Conservation (phyloP, 169 alveolate species). For the Theileria orientalis region DNA sequence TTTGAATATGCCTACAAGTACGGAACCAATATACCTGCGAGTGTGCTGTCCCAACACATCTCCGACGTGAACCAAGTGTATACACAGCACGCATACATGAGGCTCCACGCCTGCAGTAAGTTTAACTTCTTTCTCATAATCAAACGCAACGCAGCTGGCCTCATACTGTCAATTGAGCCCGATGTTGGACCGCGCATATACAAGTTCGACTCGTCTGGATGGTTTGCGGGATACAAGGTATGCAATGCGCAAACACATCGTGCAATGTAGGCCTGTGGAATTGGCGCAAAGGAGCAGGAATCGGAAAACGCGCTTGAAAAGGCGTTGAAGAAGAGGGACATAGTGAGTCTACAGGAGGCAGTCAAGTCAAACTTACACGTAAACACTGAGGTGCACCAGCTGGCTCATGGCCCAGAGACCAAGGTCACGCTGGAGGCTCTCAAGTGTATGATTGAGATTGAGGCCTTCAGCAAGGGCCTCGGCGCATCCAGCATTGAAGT, state of each 20-base stretch:
- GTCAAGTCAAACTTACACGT: conserved; percentile 67
- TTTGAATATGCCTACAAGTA: conserved; percentile 86
- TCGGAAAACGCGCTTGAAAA: conserved; percentile 84
- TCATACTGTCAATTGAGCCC: conserved; percentile 90
- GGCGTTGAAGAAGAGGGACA: conserved; percentile 66
- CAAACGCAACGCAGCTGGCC: conserved; percentile 76
- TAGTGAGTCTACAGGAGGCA: conserved; percentile 66
- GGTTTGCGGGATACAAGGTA: conserved; percentile 88
- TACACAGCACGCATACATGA: conserved; percentile 95
- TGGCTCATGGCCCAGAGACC: conserved; percentile 54
- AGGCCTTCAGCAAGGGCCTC: conserved; percentile 70
- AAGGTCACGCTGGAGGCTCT: conserved; percentile 67
- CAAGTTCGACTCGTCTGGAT: conserved; percentile 96
- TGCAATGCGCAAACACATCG: not conserved
- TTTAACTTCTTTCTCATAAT: not conserved
- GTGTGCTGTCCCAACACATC: conserved; percentile 87
- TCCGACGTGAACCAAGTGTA: conserved; percentile 91
- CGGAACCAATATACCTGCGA: conserved; percentile 91
- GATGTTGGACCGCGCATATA: conserved; percentile 91
- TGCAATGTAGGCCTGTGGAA: conserved; percentile 87
- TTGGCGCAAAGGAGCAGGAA: conserved; percentile 90
- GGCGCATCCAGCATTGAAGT: conserved; percentile 89
- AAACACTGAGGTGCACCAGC: conserved; percentile 56
- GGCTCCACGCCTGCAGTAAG: conserved; percentile 90
- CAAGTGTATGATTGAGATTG: conserved; percentile 71